Percentiles rank a stretch among this genome's conserved stretches.
Evolutionary conservation across 495 filamentous ascomycete species (phyloP).

Genomic region (Daldinia caldariorum): DNA sequence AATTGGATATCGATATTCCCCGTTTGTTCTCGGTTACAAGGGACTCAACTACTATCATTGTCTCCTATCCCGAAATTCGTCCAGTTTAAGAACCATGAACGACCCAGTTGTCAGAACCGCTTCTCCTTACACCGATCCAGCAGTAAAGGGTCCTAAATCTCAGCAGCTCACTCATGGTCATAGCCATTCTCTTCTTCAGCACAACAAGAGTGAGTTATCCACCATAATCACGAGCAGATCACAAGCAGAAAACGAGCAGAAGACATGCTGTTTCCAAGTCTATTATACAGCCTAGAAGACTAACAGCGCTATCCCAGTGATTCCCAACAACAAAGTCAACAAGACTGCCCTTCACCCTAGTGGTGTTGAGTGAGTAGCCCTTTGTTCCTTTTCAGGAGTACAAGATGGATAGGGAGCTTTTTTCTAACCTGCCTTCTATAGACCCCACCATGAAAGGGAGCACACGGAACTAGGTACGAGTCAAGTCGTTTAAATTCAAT

Average conservation of each 20-base stretch:
- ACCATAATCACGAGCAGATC: slow-evolving; percentile 47
- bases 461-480: slow-evolving; percentile 86
- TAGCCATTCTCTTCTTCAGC: slow-evolving; percentile 39
- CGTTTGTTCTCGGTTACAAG: slow-evolving; percentile 43
- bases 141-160: slow-evolving; percentile 58
- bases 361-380: slow-evolving; percentile 83
- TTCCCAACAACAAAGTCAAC: slow-evolving; percentile 75
- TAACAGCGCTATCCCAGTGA: slow-evolving; percentile 63
- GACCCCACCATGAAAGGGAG: slow-evolving; percentile 72
- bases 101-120: slow-evolving; percentile 59
- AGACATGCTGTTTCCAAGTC: background rate
- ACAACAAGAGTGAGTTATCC: slow-evolving; percentile 54
- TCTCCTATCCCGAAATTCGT: slow-evolving; percentile 31
- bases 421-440: slow-evolving; percentile 56
- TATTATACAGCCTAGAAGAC: slow-evolving; percentile 37
- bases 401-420: slow-evolving; percentile 24
- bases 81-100: slow-evolving; percentile 60
- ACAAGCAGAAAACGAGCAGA: too few relatives aligned
- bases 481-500: slow-evolving; percentile 9
- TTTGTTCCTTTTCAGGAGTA: slow-evolving; percentile 32
- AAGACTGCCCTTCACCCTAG: slow-evolving; percentile 87
- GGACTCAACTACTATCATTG: slow-evolving; percentile 32
- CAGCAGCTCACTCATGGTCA: slow-evolving; percentile 52
- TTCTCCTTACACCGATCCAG: slow-evolving; percentile 61
- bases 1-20: slow-evolving; percentile 42